Evolutionary conservation across 192 early-diverging fungal genomes (phyloP).

Genomic region (Mycoemilia scoparia): DNA sequence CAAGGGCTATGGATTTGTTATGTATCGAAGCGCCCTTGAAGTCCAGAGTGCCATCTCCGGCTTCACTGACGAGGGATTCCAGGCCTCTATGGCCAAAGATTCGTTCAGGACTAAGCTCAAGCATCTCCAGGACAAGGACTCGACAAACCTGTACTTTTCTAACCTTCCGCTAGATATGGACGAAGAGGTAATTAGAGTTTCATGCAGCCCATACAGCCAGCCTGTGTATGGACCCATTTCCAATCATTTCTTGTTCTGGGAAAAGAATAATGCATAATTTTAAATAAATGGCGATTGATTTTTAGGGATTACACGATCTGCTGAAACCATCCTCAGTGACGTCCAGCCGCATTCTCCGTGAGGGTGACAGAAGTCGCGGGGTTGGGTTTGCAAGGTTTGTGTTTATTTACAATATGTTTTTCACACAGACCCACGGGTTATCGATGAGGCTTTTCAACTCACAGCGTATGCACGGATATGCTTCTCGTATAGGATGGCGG

Average conservation of each 20-base stretch:
- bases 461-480: no score
- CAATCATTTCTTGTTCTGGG: no score
- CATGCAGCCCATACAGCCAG: neutral
- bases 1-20: conserved; percentile 80
- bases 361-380: conserved; percentile 44
- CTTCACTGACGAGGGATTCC: conserved; percentile 40
- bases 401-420: no score
- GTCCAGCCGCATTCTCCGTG: conserved; percentile 56
- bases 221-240: neutral
- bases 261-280: conserved; percentile 1
- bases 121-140: conserved; percentile 50
- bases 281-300: no score
- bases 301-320: conserved; percentile 40
- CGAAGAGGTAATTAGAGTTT: conserved; percentile 46
- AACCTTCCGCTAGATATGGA: conserved; percentile 59
- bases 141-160: conserved; percentile 71
- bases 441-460: no score
- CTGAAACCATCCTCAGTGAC: conserved; percentile 45
- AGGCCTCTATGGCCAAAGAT: conserved; percentile 62
- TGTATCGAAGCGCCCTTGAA: conserved; percentile 54
- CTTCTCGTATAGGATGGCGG: conserved; percentile 35
- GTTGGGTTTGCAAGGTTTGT: conserved; percentile 51
- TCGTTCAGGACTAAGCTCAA: conserved; percentile 51
- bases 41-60: conserved; percentile 49
- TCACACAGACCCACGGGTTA: no score